Percentiles rank a stretch among this genome's conserved stretches.
phyloP scores from a whole-genome alignment of 352 stramenopile genomes.

The Phytophthora boehmeriae region DNA sequence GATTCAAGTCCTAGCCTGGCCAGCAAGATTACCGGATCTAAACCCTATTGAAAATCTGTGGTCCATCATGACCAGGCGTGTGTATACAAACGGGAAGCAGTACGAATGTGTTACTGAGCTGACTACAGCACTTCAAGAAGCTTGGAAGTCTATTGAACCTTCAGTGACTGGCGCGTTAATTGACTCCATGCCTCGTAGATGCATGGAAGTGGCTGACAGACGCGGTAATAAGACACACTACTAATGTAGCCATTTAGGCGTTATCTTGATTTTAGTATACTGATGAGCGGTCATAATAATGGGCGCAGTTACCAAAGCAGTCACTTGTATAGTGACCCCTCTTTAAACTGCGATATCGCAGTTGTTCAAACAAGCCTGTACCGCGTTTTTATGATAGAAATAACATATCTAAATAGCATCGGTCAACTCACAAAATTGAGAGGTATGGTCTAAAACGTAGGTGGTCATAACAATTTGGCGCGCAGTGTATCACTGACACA shows the following conservation, averaged over 20 bases:
- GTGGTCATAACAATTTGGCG: background rate
- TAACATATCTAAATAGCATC: conserved; percentile 1
- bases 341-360: too few species aligned
- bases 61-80: conserved; percentile 9
- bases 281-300: too few species aligned
- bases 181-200: conserved; percentile 4
- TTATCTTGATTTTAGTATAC: too few species aligned
- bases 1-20: background rate
- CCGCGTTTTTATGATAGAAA: background rate
- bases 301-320: too few species aligned
- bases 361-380: background rate
- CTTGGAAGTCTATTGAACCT: background rate
- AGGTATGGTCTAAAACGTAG: background rate
- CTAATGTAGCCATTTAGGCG: background rate
- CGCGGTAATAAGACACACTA: conserved; percentile 16
- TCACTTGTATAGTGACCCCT: too few species aligned
- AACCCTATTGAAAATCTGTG: background rate
- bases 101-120: conserved; percentile 6
- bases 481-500: background rate
- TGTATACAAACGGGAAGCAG: conserved; percentile 25
- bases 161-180: background rate
- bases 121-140: background rate
- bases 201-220: conserved; percentile 14
- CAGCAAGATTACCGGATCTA: background rate
- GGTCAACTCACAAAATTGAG: background rate